Base-by-base conservation (phyloP, 495 filamentous ascomycete species). In the Neurospora sp. region DNA sequence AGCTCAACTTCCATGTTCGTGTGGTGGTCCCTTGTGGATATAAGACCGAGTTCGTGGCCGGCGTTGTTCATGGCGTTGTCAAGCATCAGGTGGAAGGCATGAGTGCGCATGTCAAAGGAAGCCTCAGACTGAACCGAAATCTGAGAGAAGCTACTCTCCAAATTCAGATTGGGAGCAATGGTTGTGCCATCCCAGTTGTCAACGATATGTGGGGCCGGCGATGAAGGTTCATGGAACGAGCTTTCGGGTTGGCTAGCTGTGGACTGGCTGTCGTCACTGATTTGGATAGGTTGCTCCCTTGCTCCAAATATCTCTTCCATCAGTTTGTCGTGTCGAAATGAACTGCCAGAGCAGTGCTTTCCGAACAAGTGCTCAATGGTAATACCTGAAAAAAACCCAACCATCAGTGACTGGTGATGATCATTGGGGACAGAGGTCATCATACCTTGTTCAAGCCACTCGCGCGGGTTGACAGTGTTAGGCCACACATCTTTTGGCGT, bases 401-500 rank as follows among this genome's bases (percentile, higher is more conserved):
- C n/a, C n/a, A n/a, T n/a, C n/a, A n/a, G n/a, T n/a, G n/a, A n/a
- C n/a, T n/a, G n/a, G n/a, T n/a, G n/a, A n/a, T n/a, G n/a, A n/a
- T n/a, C n/a, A n/a, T n/a, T n/a, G n/a, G n/a, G n/a, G n/a, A 31
- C 27, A 31, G 27, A 31, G 27, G 27, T 31, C 27, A 31, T 31
- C 27, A 45, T 80, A 71, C 84, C 82, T 59, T 89, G 81, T 61
- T 82, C 80, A 6, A 79, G 27, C 94, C 93, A 97, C 8, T 78
- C 81, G 0, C 79, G 73, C 20, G 86, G 82, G 70, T 94, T 85
- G 7, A 94, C 89, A 2, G 93, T 95, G 77, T 94, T 97, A 5
- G 95, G 94, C 81, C 91, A 90, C 12, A 98, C 84, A 79, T 98
- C 93, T 73, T 82, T 87, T 0, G 93, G 94, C 44, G 83, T 85